Base-by-base conservation (phyloP, 2,329 filamentous ascomycete species). In the Cladosporium sp. region DNA sequence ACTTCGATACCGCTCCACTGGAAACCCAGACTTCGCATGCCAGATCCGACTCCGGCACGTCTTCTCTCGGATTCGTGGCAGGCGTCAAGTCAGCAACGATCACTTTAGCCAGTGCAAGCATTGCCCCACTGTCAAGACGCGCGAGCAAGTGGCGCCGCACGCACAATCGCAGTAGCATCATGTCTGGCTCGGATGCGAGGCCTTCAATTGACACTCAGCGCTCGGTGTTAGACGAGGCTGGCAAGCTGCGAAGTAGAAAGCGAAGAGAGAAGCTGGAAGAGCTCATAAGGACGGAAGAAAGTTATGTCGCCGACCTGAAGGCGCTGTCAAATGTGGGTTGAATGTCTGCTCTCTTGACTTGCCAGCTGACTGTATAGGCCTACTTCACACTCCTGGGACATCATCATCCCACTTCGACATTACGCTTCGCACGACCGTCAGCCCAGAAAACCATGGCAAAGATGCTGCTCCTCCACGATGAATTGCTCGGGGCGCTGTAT, bases 301-400 rank as follows among this genome's bases (percentile, higher is more conserved):
- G 85, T 61, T 97, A 97, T 65, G 84, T 97, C 59, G 82, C 84
- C 13, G 92, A 95, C 61, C 69, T 97, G 51, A 88, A 88, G 59
- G 89, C 93, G 57, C 74, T 97, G 52, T 85, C 86, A 65, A 90
- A 94, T 69, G 91, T 92, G 72, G 64, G 82, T 50, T 16, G 3
- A 4, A 18, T 5, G 22, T 11, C 7, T 2, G 43, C 3, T 18
- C 7, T 13, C 27, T 25, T 7, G 32, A 40, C 9, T 15, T n/a
- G 27, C 5, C n/a, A n/a, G 47, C 43, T 41, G 13, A 47, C 16
- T 32, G 30, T 25, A 66, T 55, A 65, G 71, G 70, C 70, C 47
- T 71, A 72, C 61, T 75, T 74, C 58, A 73, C 72, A 43, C 60
- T 68, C 9, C 54, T 67, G 12, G 59, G 62, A 2, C 59, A 64